Percentiles rank a stretch among this genome's conserved stretches.
Evolutionary conservation across 225 moss, liverwort and hornwort genomes (phyloP).

Genomic region (Lunularia cruciata): DNA sequence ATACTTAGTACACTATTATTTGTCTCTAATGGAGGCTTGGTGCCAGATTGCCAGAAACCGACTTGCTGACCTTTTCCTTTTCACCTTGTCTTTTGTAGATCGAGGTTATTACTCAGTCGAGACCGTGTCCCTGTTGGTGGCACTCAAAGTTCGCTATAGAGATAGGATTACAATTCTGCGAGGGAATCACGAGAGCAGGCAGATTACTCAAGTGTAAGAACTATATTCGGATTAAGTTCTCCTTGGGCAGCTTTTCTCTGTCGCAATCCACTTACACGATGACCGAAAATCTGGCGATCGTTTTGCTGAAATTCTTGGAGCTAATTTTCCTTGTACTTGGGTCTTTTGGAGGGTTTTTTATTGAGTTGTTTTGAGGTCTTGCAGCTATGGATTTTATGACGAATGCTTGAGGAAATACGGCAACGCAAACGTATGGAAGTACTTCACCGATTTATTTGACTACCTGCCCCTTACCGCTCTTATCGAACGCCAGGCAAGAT

Average conservation of each 20-base stretch:
- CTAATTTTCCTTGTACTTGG: too few relatives aligned
- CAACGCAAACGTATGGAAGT: conserved; percentile 99
- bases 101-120: conserved; percentile 98
- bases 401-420: conserved; percentile 99
- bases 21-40: too few relatives aligned
- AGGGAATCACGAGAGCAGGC: conserved; percentile 99
- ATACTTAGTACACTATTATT: too few relatives aligned
- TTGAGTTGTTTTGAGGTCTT: neutral
- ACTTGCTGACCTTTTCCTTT: neutral
- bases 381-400: conserved; percentile 98
- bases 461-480: conserved; percentile 97
- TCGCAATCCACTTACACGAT: too few relatives aligned
- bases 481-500: conserved; percentile 89
- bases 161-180: conserved; percentile 99
- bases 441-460: conserved; percentile 96
- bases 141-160: conserved; percentile 98
- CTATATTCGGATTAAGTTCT: neutral
- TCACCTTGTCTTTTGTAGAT: conserved; percentile 58
- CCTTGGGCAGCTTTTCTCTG: too few relatives aligned
- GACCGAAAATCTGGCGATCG: too few relatives aligned
- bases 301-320: too few relatives aligned
- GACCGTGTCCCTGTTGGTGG: conserved; percentile 98
- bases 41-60: too few relatives aligned
- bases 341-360: neutral
- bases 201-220: conserved; percentile 99